These are phyloP conservation scores for Neurospora africana DNA, from an alignment of 495 filamentous ascomycete genomes.

Conservation along the genomic window DNA sequence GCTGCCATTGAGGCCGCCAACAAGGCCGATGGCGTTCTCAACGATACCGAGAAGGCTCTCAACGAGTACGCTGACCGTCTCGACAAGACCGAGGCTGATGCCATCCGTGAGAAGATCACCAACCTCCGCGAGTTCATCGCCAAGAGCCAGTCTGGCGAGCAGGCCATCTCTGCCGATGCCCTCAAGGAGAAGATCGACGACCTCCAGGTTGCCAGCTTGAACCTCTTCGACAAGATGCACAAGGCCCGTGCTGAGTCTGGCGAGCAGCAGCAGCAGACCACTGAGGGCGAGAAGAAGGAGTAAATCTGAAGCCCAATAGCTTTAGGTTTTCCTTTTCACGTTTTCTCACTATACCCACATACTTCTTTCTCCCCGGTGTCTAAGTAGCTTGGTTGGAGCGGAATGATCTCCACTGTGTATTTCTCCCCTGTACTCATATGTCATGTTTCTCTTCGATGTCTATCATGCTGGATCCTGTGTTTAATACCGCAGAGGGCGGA, in stretches of 20 bases:
- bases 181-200: conserved; percentile 98
- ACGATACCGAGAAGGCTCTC: conserved; percentile 96
- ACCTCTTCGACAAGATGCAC: conserved; percentile 99
- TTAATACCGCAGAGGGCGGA: conserved; percentile 32
- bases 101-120: conserved; percentile 88
- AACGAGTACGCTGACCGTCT: conserved; percentile 93
- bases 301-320: conserved; percentile 33
- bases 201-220: conserved; percentile 89
- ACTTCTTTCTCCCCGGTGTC: conserved; percentile 21
- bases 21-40: conserved; percentile 89
- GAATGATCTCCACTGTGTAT: conserved; percentile 22
- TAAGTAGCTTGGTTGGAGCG: conserved; percentile 23
- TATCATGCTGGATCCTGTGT: conserved; percentile 19
- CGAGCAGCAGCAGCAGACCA: conserved; percentile 37
- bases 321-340: conserved; percentile 6
- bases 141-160: conserved; percentile 92
- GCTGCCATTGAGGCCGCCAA: conserved; percentile 88
- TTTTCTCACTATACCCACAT: conserved; percentile 13
- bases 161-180: conserved; percentile 70
- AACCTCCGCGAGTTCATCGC: conserved; percentile 79
- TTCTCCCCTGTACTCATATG: conserved; percentile 38
- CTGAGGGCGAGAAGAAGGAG: conserved; percentile 80
- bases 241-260: conserved; percentile 66
- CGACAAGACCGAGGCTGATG: conserved; percentile 90
- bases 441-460: conserved; percentile 14